Percentiles rank a stretch among this genome's conserved stretches.
phyloP scores from a whole-genome alignment of 768 basidiomycete species.

The Saitozyma sp. region DNA sequence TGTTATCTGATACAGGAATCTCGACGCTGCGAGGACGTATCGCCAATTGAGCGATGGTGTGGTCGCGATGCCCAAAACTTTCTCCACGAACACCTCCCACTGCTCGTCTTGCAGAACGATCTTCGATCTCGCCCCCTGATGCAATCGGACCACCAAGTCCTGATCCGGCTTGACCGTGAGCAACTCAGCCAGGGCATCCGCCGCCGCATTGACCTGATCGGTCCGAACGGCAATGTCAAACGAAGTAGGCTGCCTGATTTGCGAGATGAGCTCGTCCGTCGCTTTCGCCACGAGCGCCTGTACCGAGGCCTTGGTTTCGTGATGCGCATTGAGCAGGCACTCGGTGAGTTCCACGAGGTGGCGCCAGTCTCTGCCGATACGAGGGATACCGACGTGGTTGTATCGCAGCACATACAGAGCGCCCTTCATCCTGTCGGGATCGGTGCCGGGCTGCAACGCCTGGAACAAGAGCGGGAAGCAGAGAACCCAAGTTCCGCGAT shows the following conservation, averaged over 20 bases:
- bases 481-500: slow-evolving; percentile 53
- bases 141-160: slow-evolving; percentile 18
- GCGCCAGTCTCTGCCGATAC: slow-evolving; percentile 62
- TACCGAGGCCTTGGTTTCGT: slow-evolving; percentile 71
- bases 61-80: slow-evolving; percentile 30
- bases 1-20: slow-evolving; percentile 31
- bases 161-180: slow-evolving; percentile 18
- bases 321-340: slow-evolving; percentile 69
- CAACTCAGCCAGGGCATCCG: slow-evolving; percentile 11
- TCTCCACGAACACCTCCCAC: slow-evolving; percentile 32
- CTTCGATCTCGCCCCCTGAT: slow-evolving; percentile 9
- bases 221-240: slow-evolving; percentile 20
- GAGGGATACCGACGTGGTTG: slow-evolving; percentile 61
- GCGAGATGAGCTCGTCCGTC: slow-evolving; percentile 39
- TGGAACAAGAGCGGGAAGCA: slow-evolving; percentile 53
- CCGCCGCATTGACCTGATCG: slow-evolving; percentile 29
- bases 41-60: slow-evolving; percentile 38
- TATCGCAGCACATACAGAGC: slow-evolving; percentile 75
- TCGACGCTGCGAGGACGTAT: slow-evolving; percentile 30
- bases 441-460: slow-evolving; percentile 61
- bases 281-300: slow-evolving; percentile 41
- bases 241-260: slow-evolving; percentile 30
- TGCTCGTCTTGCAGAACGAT: slow-evolving; percentile 22
- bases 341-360: slow-evolving; percentile 63
- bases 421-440: slow-evolving; percentile 91